These are phyloP conservation scores for Tylopilus rubrobrunneus DNA, from an alignment of 768 basidiomycete species.

Conservation along the genomic window DNA sequence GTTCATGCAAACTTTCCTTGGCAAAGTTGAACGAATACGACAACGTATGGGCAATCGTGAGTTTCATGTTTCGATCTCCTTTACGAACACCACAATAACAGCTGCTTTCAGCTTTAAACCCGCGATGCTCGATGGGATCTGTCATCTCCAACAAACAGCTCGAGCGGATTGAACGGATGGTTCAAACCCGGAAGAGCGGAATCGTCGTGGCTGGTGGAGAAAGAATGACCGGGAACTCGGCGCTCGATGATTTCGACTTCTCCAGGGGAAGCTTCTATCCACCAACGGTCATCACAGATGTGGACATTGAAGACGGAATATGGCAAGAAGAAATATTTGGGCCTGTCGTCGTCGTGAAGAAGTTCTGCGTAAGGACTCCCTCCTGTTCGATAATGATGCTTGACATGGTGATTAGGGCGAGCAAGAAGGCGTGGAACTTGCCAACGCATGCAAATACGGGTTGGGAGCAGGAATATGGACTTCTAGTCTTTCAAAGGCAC, in stretches of 20 bases:
- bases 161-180: slow-evolving; percentile 56
- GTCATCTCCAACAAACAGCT: slow-evolving; percentile 69
- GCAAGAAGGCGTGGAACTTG: slow-evolving; percentile 59
- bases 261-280: slow-evolving; percentile 72
- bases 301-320: slow-evolving; percentile 53
- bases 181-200: slow-evolving; percentile 44
- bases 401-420: slow-evolving; percentile 43
- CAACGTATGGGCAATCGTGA: slow-evolving; percentile 75
- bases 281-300: slow-evolving; percentile 68
- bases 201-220: slow-evolving; percentile 60
- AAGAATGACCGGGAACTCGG: slow-evolving; percentile 57
- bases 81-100: neutral
- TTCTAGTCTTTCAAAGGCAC: slow-evolving; percentile 65
- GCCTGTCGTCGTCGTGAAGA: slow-evolving; percentile 71
- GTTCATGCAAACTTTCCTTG: slow-evolving; percentile 60
- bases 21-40: slow-evolving; percentile 60
- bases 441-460: slow-evolving; percentile 77
- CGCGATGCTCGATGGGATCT: slow-evolving; percentile 72
- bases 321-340: slow-evolving; percentile 88
- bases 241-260: slow-evolving; percentile 70
- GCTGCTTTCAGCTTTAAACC: slow-evolving; percentile 54
- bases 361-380: slow-evolving; percentile 41
- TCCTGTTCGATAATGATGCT: neutral
- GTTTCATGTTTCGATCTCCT: slow-evolving; percentile 23
- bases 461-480: slow-evolving; percentile 84